Evolutionary conservation across 257 asterid species (phyloP).

Genomic region (Solanum tarijense): DNA sequence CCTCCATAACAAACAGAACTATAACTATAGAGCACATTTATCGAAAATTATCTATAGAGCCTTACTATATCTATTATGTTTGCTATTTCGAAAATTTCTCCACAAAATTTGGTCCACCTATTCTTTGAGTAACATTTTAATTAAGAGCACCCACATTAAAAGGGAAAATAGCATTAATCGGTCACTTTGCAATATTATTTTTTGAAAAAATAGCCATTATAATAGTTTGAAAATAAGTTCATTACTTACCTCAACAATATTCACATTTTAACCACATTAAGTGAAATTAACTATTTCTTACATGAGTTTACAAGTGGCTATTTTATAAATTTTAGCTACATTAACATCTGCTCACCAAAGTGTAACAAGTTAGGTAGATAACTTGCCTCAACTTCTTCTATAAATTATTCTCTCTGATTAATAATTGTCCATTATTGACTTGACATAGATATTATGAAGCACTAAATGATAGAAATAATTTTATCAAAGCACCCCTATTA

Average conservation of each 20-base stretch:
- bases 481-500: no score
- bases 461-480: no score
- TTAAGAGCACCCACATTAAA: not conserved
- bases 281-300: no score
- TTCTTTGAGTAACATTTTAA: not conserved
- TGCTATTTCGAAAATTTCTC: no score
- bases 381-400: not conserved
- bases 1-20: no score
- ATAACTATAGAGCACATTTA: no score
- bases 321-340: not conserved
- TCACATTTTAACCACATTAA: not conserved
- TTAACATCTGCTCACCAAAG: not conserved
- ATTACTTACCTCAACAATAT: not conserved
- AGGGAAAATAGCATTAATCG: not conserved
- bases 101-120: not conserved
- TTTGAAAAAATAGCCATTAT: not conserved
- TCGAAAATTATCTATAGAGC: no score
- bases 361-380: not conserved
- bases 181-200: not conserved
- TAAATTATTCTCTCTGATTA: not conserved
- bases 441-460: no score
- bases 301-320: not conserved
- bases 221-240: no score
- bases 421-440: no score
- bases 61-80: no score